phyloP scores from a whole-genome alignment of 2,329 filamentous ascomycete genomes.

The Colletotrichum sp. region DNA sequence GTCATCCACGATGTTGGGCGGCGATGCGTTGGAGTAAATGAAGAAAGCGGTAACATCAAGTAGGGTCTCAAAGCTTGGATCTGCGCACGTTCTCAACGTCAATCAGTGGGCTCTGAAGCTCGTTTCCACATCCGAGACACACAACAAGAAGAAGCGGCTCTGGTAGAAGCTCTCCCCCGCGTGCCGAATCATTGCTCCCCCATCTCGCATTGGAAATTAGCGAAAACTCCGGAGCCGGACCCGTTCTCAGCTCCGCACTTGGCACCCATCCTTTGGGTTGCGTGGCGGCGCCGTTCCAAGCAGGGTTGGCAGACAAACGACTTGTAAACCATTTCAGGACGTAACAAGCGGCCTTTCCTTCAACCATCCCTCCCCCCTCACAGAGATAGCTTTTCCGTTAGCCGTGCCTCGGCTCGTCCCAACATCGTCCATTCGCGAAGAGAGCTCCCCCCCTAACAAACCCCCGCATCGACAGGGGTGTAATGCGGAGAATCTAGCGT shows the following conservation, averaged over 20 bases:
- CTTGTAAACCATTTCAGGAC: constrained; percentile 9
- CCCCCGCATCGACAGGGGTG: constrained; percentile 18
- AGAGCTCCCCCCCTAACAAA: neutral
- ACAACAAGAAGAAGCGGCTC: neutral
- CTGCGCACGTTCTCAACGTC: neutral
- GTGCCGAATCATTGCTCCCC: neutral
- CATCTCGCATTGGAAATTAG: neutral
- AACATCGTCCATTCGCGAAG: neutral
- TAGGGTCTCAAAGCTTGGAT: neutral
- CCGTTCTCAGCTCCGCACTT: neutral
- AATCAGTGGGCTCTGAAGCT: neutral
- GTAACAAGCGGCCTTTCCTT: neutral
- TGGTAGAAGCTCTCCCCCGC: neutral
- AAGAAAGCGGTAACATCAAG: neutral
- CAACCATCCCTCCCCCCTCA: neutral
- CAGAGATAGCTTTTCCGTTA: neutral
- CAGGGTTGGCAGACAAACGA: neutral
- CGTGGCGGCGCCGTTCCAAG: neutral
- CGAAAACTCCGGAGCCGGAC: neutral
- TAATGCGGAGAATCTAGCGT: constrained; percentile 7
- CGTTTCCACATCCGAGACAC: neutral
- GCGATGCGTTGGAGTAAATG: neutral
- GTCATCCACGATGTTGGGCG: neutral
- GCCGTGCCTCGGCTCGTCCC: constrained; percentile 1
- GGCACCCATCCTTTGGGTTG: neutral